phyloP scores from a whole-genome alignment of 2,329 filamentous ascomycete species.

The Arthrobotrys entomopaga region DNA sequence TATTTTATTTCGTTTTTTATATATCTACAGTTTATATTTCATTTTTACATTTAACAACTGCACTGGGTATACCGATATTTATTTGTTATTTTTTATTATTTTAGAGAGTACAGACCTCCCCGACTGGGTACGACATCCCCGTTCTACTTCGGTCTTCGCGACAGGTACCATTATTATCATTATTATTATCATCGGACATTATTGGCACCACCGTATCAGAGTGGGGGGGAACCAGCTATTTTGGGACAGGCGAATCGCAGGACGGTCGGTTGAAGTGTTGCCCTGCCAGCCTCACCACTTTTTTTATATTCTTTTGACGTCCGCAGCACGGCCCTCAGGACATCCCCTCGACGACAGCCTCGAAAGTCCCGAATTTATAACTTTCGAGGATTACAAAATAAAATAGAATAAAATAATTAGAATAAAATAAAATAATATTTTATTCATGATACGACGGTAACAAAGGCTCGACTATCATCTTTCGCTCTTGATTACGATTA shows the following conservation, averaged over 20 bases:
- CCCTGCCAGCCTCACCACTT: constrained; percentile 44
- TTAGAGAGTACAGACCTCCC: background rate
- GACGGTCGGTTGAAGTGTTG: constrained; percentile 28
- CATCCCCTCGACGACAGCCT: constrained; percentile 5
- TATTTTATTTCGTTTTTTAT: too few species aligned
- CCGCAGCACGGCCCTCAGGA: background rate
- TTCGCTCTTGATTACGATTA: constrained; percentile 9
- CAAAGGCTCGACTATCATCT: background rate
- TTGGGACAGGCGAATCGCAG: constrained; percentile 26
- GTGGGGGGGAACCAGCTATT: constrained; percentile 41
- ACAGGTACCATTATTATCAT: constrained; percentile 5
- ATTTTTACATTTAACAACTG: too few species aligned
- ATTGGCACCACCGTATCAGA: constrained; percentile 20
- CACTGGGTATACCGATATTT: too few species aligned
- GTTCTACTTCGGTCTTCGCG: constrained; percentile 36
- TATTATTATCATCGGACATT: too few species aligned
- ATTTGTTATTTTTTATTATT: too few species aligned
- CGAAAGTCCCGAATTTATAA: background rate
- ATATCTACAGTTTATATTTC: too few species aligned
- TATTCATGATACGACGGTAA: background rate
- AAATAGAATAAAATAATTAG: too few species aligned
- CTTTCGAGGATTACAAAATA: too few species aligned
- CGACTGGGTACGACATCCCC: constrained; percentile 11
- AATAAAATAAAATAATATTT: background rate
- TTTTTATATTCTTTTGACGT: background rate